phyloP scores from a whole-genome alignment of 179 eudicot species.

The Silene noctiflora region DNA sequence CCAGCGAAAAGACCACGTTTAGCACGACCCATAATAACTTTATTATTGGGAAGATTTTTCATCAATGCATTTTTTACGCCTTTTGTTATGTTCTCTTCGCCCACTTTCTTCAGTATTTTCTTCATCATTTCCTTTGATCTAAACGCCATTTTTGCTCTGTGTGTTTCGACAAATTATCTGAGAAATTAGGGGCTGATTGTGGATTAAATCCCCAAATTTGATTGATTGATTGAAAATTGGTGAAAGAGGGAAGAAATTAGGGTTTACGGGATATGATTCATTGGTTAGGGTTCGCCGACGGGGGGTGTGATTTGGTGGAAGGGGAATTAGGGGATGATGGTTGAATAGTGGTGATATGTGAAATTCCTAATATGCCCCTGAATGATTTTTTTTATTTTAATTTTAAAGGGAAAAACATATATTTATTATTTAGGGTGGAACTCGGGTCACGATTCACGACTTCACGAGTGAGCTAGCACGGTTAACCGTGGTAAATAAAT shows the following conservation, averaged over 20 bases:
- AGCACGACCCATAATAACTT: constrained; percentile 88
- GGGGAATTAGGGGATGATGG: too few species aligned
- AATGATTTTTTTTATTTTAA: too few species aligned
- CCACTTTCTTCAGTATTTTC: constrained; percentile 69
- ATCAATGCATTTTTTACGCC: constrained; percentile 60
- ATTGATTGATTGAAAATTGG: background rate
- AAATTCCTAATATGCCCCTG: too few species aligned
- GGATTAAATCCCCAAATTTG: background rate
- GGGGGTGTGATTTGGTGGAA: too few species aligned
- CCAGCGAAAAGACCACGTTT: constrained; percentile 91
- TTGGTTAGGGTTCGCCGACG: too few species aligned
- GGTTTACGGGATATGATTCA: background rate
- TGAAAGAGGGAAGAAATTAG: background rate
- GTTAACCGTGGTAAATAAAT: too few species aligned
- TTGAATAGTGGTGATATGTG: too few species aligned
- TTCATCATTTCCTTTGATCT: constrained; percentile 80
- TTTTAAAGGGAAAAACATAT: too few species aligned
- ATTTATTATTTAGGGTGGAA: too few species aligned
- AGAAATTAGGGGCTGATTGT: background rate
- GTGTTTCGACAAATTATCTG: background rate
- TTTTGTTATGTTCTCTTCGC: constrained; percentile 63
- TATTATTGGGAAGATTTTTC: constrained; percentile 54
- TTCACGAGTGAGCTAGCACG: too few species aligned
- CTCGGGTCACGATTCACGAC: too few species aligned
- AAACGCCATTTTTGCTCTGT: constrained; percentile 54